phyloP scores from a whole-genome alignment of 805 yeast genomes.

The Lipomyces yamanashiensis region DNA sequence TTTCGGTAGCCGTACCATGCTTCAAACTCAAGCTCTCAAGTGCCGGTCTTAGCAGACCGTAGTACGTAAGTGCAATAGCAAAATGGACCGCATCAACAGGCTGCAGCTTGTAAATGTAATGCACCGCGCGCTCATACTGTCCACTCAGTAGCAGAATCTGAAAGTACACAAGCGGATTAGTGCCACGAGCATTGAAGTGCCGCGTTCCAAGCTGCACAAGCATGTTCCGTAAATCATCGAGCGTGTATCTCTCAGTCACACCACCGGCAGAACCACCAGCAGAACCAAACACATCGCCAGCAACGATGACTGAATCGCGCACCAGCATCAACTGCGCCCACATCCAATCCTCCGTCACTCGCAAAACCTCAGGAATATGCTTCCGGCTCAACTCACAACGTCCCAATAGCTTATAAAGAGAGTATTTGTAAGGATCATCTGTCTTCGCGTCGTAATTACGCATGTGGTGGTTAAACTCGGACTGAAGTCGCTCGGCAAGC shows the following conservation, averaged over 20 bases:
- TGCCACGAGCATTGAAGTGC: constrained; percentile 64
- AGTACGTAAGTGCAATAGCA: constrained; percentile 77
- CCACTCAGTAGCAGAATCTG: constrained; percentile 78
- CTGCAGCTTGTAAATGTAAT: constrained; percentile 61
- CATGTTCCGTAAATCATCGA: constrained; percentile 73
- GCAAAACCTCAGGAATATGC: constrained; percentile 69
- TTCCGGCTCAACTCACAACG: constrained; percentile 75
- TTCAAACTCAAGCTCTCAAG: constrained; percentile 38
- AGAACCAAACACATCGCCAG: constrained; percentile 29
- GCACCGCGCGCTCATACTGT: constrained; percentile 77
- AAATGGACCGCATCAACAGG: constrained; percentile 90
- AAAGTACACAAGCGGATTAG: constrained; percentile 71
- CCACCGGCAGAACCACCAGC: not conserved
- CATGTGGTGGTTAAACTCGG: constrained; percentile 85
- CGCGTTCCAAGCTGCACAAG: constrained; percentile 73
- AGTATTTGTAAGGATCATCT: constrained; percentile 87
- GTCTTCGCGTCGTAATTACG: constrained; percentile 61
- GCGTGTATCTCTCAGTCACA: constrained; percentile 53
- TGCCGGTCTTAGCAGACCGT: constrained; percentile 65
- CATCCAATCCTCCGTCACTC: constrained; percentile 92
- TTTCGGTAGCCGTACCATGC: constrained; percentile 1
- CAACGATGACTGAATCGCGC: constrained; percentile 26
- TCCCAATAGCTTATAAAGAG: constrained; percentile 90
- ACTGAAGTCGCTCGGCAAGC: constrained; percentile 67
- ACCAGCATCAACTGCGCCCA: constrained; percentile 89